Evolutionary conservation across 345 rosid species (phyloP), one percentile per base, ranked within the genome.

Genomic region (Passiflora organensis): DNA sequence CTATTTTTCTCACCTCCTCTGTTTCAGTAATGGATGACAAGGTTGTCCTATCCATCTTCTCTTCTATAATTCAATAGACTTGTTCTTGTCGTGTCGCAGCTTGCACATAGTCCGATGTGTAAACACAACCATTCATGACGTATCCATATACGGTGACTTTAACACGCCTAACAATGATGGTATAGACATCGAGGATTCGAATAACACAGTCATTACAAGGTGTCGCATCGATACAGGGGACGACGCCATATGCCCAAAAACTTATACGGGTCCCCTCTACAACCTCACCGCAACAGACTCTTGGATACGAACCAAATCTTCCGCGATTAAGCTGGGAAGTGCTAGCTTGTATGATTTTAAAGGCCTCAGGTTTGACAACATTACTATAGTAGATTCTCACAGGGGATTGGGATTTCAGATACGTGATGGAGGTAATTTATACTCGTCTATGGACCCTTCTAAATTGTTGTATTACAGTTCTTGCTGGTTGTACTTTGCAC

Each of bases 141-240:
- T 88, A 47, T 82, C 93, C 2, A 88, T 91, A 12, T 74, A 78
- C 23, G 98, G 95, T 12, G 95, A 88, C 50, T 91, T 91, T 51
- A 84, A 82, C 63, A 79, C 90, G 2, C 98, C 96, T 0, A 88
- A 88, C 72, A 88, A 91, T 56, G 98, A 91, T 46, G 96, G 98
- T 10, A 86, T 91, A 51, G 96, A 88, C 56, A 79, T 88, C 11
- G 98, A 86, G 49, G 96, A 91, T 52, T 86, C 98, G 0, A 88
- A 84, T 60, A 76, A 88, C 46, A 91, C 96, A 1, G 38, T 77
- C 9, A 85, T 88, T 41, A 80, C 87, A 13, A 72, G 90, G 65
- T 81, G 86, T 72, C 77, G 59, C 39, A 91, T 91, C 6, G 80
- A 88, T 51, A 88, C 96, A 5, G 95, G 98, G 43, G 98, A 91